Evolutionary conservation across 345 rosid genomes (phyloP).

Genomic region (Arabidopsis arenosa): DNA sequence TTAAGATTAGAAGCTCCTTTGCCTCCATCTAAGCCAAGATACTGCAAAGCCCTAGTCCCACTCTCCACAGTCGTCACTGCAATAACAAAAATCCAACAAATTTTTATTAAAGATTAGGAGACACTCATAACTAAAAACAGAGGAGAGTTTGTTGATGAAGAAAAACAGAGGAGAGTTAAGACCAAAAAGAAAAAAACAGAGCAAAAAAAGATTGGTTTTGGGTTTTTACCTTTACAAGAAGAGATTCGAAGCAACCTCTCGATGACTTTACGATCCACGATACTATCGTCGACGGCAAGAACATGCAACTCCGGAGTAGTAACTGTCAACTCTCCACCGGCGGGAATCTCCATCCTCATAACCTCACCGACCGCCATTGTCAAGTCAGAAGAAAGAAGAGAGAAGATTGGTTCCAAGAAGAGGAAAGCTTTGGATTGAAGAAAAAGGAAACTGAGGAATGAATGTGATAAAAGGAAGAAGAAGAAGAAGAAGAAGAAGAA

Average conservation of each 20-base stretch:
- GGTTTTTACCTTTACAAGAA: slow-evolving; percentile 70
- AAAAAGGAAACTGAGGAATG: slow-evolving; percentile 11
- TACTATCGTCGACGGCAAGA: slow-evolving; percentile 94
- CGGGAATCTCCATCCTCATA: slow-evolving; percentile 43
- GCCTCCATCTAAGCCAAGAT: slow-evolving; percentile 79
- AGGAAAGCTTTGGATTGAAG: slow-evolving; percentile 31
- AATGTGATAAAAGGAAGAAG: slow-evolving; percentile 17
- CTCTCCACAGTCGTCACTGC: slow-evolving; percentile 84
- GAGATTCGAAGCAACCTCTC: slow-evolving; percentile 79
- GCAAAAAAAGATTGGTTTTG: slow-evolving; percentile 1
- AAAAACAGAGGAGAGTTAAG: background rate
- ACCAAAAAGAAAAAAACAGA: background rate
- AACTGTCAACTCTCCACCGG: slow-evolving; percentile 38
- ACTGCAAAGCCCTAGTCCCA: slow-evolving; percentile 77
- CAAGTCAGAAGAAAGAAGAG: background rate
- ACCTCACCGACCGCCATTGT: slow-evolving; percentile 54
- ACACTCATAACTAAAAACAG: background rate
- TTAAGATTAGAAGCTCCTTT: slow-evolving; percentile 60
- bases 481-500: background rate
- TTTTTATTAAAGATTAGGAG: background rate
- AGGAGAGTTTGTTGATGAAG: background rate
- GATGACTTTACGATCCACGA: slow-evolving; percentile 78
- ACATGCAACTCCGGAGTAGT: slow-evolving; percentile 77
- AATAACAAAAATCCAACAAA: background rate
- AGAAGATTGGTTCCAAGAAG: background rate